These are phyloP conservation scores for Schizonepeta tenuifolia DNA, from an alignment of 257 asterid genomes.

Conservation along the genomic window DNA sequence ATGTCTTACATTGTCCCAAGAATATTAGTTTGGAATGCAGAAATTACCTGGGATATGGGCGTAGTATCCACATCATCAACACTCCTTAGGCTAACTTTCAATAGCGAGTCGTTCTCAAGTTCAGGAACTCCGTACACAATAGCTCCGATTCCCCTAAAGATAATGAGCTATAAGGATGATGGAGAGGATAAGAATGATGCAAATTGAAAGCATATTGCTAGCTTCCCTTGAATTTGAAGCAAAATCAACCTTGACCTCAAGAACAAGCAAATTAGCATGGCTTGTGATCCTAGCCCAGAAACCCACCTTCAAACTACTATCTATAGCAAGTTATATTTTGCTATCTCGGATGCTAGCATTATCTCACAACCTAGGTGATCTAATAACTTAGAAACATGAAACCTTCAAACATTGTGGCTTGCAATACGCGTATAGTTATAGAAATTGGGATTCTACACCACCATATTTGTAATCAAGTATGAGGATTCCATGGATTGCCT, in stretches of 20 bases:
- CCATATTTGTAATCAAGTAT: conserved; percentile 8
- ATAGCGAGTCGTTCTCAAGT: conserved; percentile 57
- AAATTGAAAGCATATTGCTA: neutral
- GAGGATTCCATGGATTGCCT: conserved; percentile 9
- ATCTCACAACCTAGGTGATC: neutral
- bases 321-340: neutral
- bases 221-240: neutral
- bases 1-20: conserved; percentile 16
- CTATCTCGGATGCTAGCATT: neutral
- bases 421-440: neutral
- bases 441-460: neutral
- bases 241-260: conserved; percentile 5
- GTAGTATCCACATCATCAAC: conserved; percentile 73
- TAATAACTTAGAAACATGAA: neutral
- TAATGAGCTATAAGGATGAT: conserved; percentile 18
- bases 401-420: neutral
- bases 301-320: neutral
- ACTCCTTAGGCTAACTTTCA: conserved; percentile 90
- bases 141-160: conserved; percentile 81
- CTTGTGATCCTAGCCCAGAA: neutral
- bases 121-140: conserved; percentile 80
- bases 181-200: neutral
- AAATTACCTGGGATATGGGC: conserved; percentile 69
- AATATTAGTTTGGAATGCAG: conserved; percentile 4
- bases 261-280: neutral